Base-by-base conservation (phyloP, 2,329 filamentous ascomycete species). In the Xylogone sp. region DNA sequence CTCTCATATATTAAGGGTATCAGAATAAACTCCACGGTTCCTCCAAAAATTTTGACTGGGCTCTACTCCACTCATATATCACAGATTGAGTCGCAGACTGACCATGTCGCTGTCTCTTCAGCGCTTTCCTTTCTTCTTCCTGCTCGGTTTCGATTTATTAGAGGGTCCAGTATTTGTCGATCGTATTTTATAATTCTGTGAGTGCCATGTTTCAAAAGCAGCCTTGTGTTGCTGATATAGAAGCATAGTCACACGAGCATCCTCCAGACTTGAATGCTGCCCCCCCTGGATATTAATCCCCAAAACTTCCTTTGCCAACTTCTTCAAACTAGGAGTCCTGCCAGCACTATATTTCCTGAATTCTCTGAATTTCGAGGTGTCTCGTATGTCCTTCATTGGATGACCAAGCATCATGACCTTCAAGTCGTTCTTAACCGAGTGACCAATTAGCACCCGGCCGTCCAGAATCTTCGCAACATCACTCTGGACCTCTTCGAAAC, bases 181-280 rank as follows among this genome's bases (percentile, higher is more conserved):
- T 1, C 65, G 70, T 6, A 71, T 65, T 3, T 78, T 75, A 67
- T 81, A 94, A 52, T 80, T 82, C 68, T 83, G 85, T 51, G 84
- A 74, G 67, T 90, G 83, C 66, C 96, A 90, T 52, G 83, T 75
- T 65, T 97, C 94, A 65, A 99, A 97, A 0, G 79, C 87, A 18
- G 84, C 77, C 72, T 97, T 97, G 67, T 91, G 83, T 58, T 83
- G 82, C 55, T 88, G 79, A 65, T 96, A 97, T 42, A 99, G 72
- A 51, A 93, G 73, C 91, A 99, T 97, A 1, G 91, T 86, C 4
- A 89, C 90, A 59, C 90, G 77, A 1, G 94, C 94, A 74, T 99
- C 94, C 72, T 87, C 75, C 56, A 87, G 72, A 66, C 83, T 87
- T 1, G 82, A 86, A 66, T 87, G 84, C 21, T 79, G 72, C 1